Percentiles rank a stretch among this genome's conserved stretches.
Evolutionary conservation across 2,329 filamentous ascomycete species (phyloP).

Genomic region (Xylariales sp.): DNA sequence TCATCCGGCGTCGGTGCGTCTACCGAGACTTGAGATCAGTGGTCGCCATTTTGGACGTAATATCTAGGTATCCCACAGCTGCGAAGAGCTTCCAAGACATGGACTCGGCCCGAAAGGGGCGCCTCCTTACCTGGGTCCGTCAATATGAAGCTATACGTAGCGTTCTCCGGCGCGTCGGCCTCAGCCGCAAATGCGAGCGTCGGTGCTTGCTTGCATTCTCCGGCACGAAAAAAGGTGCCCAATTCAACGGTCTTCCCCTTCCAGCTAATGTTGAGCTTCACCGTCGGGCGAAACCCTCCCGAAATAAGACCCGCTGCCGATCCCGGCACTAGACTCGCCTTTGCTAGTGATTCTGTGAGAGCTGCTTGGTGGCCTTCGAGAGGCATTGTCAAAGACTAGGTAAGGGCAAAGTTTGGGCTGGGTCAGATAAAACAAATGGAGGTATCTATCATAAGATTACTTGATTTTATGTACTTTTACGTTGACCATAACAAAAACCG

Average conservation of each 20-base stretch:
- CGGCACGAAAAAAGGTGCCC: constrained; percentile 56
- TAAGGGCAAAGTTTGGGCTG: neutral
- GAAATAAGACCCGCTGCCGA: constrained; percentile 56
- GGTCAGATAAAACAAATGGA: neutral
- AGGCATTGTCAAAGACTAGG: constrained; percentile 35
- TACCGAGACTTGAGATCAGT: too few relatives aligned
- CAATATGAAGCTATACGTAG: constrained; percentile 60
- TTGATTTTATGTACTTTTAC: constrained; percentile 8
- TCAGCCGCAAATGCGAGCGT: constrained; percentile 53
- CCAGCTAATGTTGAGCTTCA: constrained; percentile 54
- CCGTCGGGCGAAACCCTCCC: constrained; percentile 55
- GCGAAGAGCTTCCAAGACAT: too few relatives aligned
- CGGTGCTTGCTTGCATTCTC: constrained; percentile 54
- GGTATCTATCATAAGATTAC: neutral
- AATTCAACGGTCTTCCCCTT: constrained; percentile 50
- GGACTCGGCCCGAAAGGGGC: too few relatives aligned
- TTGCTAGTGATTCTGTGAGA: constrained; percentile 50
- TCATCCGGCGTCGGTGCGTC: constrained; percentile 67
- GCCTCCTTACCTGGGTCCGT: constrained; percentile 55
- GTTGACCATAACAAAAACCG: neutral
- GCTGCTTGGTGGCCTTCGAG: constrained; percentile 41
- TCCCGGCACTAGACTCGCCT: constrained; percentile 56
- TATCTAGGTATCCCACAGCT: too few relatives aligned
- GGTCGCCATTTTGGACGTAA: too few relatives aligned
- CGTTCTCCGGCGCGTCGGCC: constrained; percentile 43